Base-by-base conservation (phyloP, 257 asterid species). In the Ilex aquifolium region DNA sequence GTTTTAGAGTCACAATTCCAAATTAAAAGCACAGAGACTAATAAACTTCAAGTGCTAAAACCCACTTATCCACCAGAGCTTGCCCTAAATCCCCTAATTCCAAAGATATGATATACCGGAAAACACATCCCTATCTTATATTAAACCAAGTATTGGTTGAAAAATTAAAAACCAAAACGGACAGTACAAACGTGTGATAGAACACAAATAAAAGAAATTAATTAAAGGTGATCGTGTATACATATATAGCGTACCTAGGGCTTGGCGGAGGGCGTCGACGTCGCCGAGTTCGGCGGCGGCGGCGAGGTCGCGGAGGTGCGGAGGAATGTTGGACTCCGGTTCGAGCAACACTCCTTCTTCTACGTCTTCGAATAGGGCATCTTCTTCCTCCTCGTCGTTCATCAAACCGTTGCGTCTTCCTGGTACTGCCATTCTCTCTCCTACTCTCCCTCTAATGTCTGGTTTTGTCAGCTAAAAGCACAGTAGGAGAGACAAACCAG, bases 301-400 rank as follows among this genome's bases (percentile, higher is more conserved):
- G 65, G 84, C 78, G 40, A 92, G 90, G 60, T 90, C 87, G 10
- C 91, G 93, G 71, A 92, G 93, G 72, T 87, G 95, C 30, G 84
- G 73, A 51, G 93, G 95, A 0, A 75, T 72, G 11, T 85, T 95
- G 32, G 82, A 68, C 56, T 80, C 91, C 17, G 57, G 31, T 0
- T 70, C 91, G 7, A 62, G 73, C 3, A 82, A 64, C 30, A n/a
- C 3, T 7, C 10, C 79, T 10, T 70, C 92, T 15, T 78, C 27
- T 21, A 21, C 27, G 27, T 21, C 27, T 21, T 21, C 27, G 27
- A 21, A 21, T 21, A 21, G 27, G 27, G 27, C 27, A 1, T 21
- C 93, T 61, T 77, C 97, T 31, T 83, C 98, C 16, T 72, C 95
- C 1, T 85, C 91, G 53, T 76, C 81, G 59, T 78, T 84, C 39